A percentile compares a stretch with the other conserved stretches of the same genome.
phyloP scores from a whole-genome alignment of 371 early-diverging fungal species.

The Batkoa obscura region DNA sequence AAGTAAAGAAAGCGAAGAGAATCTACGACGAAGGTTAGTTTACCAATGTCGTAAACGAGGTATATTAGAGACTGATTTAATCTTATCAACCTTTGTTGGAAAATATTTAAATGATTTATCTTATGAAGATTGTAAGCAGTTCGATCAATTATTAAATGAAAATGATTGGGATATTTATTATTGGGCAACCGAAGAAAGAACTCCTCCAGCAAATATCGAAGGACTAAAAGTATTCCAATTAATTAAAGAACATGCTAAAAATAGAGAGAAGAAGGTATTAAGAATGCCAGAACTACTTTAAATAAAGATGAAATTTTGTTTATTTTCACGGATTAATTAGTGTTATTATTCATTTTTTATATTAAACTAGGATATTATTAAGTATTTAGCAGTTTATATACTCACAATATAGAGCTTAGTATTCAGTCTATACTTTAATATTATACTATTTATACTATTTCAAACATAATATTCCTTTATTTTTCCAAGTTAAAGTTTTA shows the following conservation, averaged over 20 bases:
- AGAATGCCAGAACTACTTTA: conserved; percentile 46
- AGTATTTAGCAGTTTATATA: too few species aligned
- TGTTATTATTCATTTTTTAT: too few species aligned
- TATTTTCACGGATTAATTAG: too few species aligned
- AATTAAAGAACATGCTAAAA: conserved; percentile 43
- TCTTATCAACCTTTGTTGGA: conserved; percentile 74
- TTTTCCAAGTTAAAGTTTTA: too few species aligned
- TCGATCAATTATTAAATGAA: conserved; percentile 69
- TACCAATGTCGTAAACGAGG: conserved; percentile 88
- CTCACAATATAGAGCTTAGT: too few species aligned
- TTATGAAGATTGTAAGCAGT: conserved; percentile 39
- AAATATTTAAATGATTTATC: conserved; percentile 30
- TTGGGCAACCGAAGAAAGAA: conserved; percentile 58
- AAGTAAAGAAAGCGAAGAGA: not conserved
- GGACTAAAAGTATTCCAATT: conserved; percentile 30
- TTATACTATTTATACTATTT: too few species aligned
- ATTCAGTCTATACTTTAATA: too few species aligned
- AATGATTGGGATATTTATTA: conserved; percentile 96
- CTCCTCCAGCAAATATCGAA: conserved; percentile 31
- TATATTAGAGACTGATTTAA: conserved; percentile 80
- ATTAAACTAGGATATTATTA: too few species aligned
- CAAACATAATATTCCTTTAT: too few species aligned
- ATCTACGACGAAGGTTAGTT: conserved; percentile 19
- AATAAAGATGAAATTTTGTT: too few species aligned
- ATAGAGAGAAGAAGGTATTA: conserved; percentile 37